These are phyloP conservation scores for Ramularia endophylla DNA, from an alignment of 2,329 filamentous ascomycete genomes.

Conservation along the genomic window DNA sequence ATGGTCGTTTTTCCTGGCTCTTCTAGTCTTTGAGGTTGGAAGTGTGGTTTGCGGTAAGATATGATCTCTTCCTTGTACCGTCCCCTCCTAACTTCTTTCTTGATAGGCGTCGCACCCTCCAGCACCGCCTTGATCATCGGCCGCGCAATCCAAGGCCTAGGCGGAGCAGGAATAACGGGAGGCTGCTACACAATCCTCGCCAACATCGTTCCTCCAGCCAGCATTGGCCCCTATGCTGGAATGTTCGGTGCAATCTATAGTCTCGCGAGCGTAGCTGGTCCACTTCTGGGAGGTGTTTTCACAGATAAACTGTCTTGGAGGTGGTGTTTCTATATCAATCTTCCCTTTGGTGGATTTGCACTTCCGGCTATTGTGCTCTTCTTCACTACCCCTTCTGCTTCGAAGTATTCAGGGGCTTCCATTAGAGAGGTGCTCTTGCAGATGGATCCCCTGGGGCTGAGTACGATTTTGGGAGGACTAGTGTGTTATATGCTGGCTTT, in stretches of 20 bases:
- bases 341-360: constrained; percentile 4
- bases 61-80: too few species aligned
- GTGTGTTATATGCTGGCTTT: constrained; percentile 37
- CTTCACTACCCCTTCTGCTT: neutral
- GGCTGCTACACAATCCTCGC: neutral
- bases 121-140: constrained; percentile 49
- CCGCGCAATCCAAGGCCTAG: constrained; percentile 47
- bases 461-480: constrained; percentile 28
- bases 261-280: constrained; percentile 38
- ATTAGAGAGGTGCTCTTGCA: constrained; percentile 27
- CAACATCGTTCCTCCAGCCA: constrained; percentile 22
- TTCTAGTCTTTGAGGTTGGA: constrained; percentile 40
- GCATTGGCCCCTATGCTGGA: constrained; percentile 22
- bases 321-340: constrained; percentile 4
- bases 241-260: constrained; percentile 32
- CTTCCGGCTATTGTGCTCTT: neutral
- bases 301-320: constrained; percentile 32
- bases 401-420: constrained; percentile 1
- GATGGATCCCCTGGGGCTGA: constrained; percentile 34
- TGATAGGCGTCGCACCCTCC: constrained; percentile 44
- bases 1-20: constrained; percentile 35
- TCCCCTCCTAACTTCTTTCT: constrained; percentile 21
- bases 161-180: constrained; percentile 37
- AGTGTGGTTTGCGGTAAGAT: constrained; percentile 21
- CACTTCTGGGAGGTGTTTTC: constrained; percentile 40